Percentiles rank a stretch among this genome's conserved stretches.
Evolutionary conservation across 805 yeast genomes (phyloP).

Genomic region (Barnettozyma vustinii): DNA sequence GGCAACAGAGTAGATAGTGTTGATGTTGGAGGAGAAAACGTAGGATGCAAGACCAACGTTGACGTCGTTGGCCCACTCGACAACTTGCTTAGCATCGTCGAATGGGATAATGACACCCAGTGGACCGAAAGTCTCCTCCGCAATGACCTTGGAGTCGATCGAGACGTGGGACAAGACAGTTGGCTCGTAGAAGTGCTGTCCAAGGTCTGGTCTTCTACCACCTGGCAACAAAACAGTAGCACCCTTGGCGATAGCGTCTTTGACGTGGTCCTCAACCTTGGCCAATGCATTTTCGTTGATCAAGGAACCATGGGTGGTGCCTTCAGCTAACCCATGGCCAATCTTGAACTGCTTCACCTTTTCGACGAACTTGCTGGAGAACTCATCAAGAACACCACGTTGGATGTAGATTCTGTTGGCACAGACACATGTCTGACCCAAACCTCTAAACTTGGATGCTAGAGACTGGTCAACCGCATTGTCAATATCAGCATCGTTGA

Average conservation of each 20-base stretch:
- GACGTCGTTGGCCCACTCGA: slow-evolving; percentile 48
- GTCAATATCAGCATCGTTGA: slow-evolving; percentile 55
- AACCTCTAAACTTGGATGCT: slow-evolving; percentile 52
- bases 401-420: slow-evolving; percentile 58
- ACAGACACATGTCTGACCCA: slow-evolving; percentile 66
- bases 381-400: slow-evolving; percentile 42
- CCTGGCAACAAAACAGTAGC: slow-evolving; percentile 48
- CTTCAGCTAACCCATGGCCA: slow-evolving; percentile 51
- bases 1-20: slow-evolving; percentile 45
- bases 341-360: slow-evolving; percentile 43
- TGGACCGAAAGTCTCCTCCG: slow-evolving; percentile 65
- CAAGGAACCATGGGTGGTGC: slow-evolving; percentile 51
- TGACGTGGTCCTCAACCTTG: slow-evolving; percentile 49
- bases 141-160: slow-evolving; percentile 41
- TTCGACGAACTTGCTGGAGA: slow-evolving; percentile 37
- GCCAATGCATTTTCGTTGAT: slow-evolving; percentile 45
- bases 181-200: slow-evolving; percentile 50
- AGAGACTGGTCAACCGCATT: slow-evolving; percentile 47
- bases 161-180: slow-evolving; percentile 48
- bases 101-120: slow-evolving; percentile 53
- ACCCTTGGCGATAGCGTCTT: slow-evolving; percentile 51
- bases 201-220: slow-evolving; percentile 44
- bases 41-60: slow-evolving; percentile 56
- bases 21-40: slow-evolving; percentile 47
- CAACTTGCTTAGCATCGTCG: slow-evolving; percentile 47